A percentile compares a stretch with the other conserved stretches of the same genome.
phyloP scores from a whole-genome alignment of 192 early-diverging fungal species.

The Geranomyces variabilis region DNA sequence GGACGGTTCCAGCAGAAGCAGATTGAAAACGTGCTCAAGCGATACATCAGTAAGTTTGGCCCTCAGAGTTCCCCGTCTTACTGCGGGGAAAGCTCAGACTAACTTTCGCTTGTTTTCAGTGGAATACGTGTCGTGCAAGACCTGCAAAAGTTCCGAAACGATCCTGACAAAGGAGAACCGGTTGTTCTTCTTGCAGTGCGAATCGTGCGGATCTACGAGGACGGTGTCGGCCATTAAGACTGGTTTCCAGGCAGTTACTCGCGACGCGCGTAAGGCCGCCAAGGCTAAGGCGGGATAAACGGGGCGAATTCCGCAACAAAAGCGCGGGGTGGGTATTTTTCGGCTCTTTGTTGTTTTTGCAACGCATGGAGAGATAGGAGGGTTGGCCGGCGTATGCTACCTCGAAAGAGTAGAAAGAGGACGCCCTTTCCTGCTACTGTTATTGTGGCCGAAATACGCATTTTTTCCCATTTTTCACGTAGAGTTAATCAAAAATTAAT shows the following conservation, averaged over 20 bases:
- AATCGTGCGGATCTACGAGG: conserved; percentile 91
- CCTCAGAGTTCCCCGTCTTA: background rate
- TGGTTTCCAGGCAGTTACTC: conserved; percentile 87
- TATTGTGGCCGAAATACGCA: too few species aligned
- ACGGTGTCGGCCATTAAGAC: conserved; percentile 96
- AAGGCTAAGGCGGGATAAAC: conserved; percentile 9
- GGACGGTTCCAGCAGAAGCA: conserved; percentile 99
- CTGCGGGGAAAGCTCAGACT: background rate
- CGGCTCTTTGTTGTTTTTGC: too few species aligned
- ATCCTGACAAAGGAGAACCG: conserved; percentile 94
- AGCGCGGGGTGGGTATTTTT: too few species aligned
- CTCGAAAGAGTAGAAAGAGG: too few species aligned
- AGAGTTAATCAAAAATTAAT: too few species aligned
- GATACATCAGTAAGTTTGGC: conserved; percentile 80
- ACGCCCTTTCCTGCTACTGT: too few species aligned
- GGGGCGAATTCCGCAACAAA: too few species aligned
- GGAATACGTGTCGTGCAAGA: conserved; percentile 99
- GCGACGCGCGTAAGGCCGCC: conserved; percentile 31
- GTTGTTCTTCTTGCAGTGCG: conserved; percentile 95
- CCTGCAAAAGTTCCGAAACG: conserved; percentile 93
- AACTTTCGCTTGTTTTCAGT: conserved; percentile 45
- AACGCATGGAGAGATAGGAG: too few species aligned
- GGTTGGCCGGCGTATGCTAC: too few species aligned
- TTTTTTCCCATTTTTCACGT: too few species aligned
- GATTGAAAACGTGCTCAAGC: conserved; percentile 96